A percentile compares a stretch with the other conserved stretches of the same genome.
Evolutionary conservation across 768 basidiomycete species (phyloP).

Genomic region (Filobasidium floriforme): DNA sequence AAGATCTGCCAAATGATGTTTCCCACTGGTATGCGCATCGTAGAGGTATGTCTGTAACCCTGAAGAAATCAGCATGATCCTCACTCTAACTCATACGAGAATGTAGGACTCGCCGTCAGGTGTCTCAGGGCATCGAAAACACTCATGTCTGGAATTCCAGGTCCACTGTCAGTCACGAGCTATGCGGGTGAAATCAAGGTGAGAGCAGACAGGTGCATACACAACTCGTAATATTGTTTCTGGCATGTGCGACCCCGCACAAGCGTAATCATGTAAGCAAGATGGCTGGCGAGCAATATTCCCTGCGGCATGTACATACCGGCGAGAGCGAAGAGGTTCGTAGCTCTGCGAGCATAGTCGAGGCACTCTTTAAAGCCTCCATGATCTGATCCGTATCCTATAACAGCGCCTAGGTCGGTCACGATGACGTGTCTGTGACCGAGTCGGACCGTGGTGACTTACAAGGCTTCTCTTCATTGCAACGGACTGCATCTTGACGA

Average conservation of each 20-base stretch:
- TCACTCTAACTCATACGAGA: too few relatives aligned
- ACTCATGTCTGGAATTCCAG: constrained; percentile 68
- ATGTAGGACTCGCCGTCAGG: constrained; percentile 47
- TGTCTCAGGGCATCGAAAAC: constrained; percentile 95
- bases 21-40: constrained; percentile 82
- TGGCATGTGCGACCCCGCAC: too few relatives aligned
- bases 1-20: constrained; percentile 93
- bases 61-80: neutral
- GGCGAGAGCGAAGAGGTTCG: constrained; percentile 78
- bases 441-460: constrained; percentile 37
- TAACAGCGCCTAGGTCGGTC: neutral
- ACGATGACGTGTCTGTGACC: neutral
- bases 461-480: constrained; percentile 93
- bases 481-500: constrained; percentile 57
- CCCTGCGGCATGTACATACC: constrained; percentile 6
- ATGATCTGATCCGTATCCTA: constrained; percentile 94
- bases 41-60: constrained; percentile 78
- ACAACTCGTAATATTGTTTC: constrained; percentile 98
- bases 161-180: neutral
- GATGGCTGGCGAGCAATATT: neutral
- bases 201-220: constrained; percentile 49
- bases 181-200: neutral
- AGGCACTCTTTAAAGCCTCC: constrained; percentile 96
- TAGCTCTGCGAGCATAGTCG: constrained; percentile 92
- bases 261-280: neutral